Conservation (phyloP, 2,329 filamentous ascomycete species). For the Cytospora piceae region DNA sequence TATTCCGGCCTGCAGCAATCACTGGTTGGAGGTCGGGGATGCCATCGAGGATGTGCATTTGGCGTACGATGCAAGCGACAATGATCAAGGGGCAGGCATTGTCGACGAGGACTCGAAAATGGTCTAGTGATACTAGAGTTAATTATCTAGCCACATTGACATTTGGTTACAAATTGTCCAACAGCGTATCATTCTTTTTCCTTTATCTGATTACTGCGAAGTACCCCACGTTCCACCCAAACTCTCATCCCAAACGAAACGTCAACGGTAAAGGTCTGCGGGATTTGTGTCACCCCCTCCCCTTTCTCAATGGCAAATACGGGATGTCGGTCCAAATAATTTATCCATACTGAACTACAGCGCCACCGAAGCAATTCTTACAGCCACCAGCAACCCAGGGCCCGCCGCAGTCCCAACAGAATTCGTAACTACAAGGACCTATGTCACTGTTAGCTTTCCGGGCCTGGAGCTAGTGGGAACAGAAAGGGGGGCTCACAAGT, state of each 20-base stretch:
- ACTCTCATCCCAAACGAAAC: neutral
- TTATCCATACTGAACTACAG: conserved; percentile 10
- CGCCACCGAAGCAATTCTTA: conserved; percentile 18
- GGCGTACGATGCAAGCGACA: conserved; percentile 45
- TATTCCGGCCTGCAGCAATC: conserved; percentile 72
- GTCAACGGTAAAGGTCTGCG: neutral
- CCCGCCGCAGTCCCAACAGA: conserved; percentile 31
- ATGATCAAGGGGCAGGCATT: conserved; percentile 11
- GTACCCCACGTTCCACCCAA: neutral
- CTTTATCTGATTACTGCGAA: neutral
- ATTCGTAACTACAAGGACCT: conserved; percentile 27
- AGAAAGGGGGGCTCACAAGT: conserved; percentile 28
- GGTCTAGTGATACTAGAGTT: conserved; percentile 13
- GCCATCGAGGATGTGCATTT: conserved; percentile 59
- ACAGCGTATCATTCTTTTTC: neutral
- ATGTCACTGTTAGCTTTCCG: neutral
- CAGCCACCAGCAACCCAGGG: conserved; percentile 16
- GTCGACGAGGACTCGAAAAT: conserved; percentile 23
- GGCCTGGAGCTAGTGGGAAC: neutral
- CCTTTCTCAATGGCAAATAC: neutral
- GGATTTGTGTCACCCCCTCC: neutral
- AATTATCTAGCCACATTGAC: neutral
- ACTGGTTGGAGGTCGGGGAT: conserved; percentile 77
- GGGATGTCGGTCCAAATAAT: neutral
- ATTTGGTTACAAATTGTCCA: neutral